Percentiles rank a stretch among this genome's conserved stretches.
Evolutionary conservation across 345 rosid genomes (phyloP).

Genomic region (Eucalyptus marginata): DNA sequence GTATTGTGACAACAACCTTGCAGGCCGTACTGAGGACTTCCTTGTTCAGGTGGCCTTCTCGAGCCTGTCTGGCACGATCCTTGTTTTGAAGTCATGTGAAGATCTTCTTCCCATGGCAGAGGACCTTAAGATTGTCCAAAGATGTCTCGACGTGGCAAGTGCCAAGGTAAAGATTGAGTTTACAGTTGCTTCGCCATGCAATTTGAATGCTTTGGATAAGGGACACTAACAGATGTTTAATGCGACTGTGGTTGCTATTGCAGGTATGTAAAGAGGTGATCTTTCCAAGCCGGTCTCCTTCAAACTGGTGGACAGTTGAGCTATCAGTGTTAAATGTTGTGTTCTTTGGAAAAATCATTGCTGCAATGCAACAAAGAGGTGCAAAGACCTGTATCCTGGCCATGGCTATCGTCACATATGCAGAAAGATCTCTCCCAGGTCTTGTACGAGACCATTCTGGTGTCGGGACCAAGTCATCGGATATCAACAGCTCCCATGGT

Average conservation of each 20-base stretch:
- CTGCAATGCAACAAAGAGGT: constrained; percentile 53
- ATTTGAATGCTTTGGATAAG: neutral
- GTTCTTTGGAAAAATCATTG: constrained; percentile 34
- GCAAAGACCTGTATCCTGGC: constrained; percentile 48
- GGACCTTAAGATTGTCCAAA: constrained; percentile 52
- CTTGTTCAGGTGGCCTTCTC: constrained; percentile 67
- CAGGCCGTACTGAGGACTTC: constrained; percentile 83
- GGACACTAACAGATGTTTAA: neutral
- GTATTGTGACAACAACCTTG: constrained; percentile 63
- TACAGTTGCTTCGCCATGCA: neutral
- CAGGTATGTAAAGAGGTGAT: constrained; percentile 75
- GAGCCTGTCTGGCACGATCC: constrained; percentile 62
- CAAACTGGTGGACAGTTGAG: constrained; percentile 96
- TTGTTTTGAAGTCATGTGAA: constrained; percentile 74
- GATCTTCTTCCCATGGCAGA: constrained; percentile 67
- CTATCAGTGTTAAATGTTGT: constrained; percentile 53
- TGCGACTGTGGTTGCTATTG: neutral
- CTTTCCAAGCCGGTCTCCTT: constrained; percentile 68
- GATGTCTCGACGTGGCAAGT: constrained; percentile 50
- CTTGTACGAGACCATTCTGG: constrained; percentile 85
- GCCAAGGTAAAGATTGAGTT: constrained; percentile 28
- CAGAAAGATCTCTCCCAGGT: constrained; percentile 66
- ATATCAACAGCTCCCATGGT: constrained; percentile 9
- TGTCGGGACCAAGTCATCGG: constrained; percentile 17
- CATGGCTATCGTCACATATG: constrained; percentile 44